Conservation (phyloP, 257 asterid genomes). For the Cinchona pubescens region DNA sequence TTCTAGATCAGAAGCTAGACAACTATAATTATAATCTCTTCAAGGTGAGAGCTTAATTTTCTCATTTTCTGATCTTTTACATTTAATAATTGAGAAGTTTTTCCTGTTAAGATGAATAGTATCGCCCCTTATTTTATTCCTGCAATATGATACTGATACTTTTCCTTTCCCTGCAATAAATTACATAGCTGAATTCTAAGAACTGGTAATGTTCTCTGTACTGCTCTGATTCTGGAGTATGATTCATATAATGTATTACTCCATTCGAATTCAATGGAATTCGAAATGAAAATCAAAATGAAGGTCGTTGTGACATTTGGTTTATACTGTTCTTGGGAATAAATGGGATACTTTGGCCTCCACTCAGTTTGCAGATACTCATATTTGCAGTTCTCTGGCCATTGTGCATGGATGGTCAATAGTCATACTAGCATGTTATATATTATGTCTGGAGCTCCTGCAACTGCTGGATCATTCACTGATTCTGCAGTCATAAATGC, state of each 20-base stretch:
- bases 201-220: not conserved
- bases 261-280: too few relatives aligned
- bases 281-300: too few relatives aligned
- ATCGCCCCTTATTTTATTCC: too few relatives aligned
- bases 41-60: conserved; percentile 12
- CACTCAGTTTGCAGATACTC: not conserved
- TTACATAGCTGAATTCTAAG: not conserved
- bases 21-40: conserved; percentile 11
- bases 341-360: not conserved
- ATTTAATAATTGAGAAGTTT: not conserved
- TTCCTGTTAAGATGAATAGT: not conserved
- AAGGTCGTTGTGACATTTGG: not conserved
- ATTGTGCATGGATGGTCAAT: not conserved
- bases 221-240: not conserved
- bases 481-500: not conserved
- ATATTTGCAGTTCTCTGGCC: not conserved
- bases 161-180: not conserved
- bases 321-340: not conserved
- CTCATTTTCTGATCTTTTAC: not conserved
- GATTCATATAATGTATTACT: too few relatives aligned
- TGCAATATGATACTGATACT: too few relatives aligned
- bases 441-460: not conserved
- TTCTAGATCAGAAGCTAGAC: conserved; percentile 13
- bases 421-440: too few relatives aligned
- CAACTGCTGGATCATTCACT: not conserved